These are phyloP conservation scores for Cercophora samala DNA, from an alignment of 495 filamentous ascomycete genomes.

Conservation along the genomic window DNA sequence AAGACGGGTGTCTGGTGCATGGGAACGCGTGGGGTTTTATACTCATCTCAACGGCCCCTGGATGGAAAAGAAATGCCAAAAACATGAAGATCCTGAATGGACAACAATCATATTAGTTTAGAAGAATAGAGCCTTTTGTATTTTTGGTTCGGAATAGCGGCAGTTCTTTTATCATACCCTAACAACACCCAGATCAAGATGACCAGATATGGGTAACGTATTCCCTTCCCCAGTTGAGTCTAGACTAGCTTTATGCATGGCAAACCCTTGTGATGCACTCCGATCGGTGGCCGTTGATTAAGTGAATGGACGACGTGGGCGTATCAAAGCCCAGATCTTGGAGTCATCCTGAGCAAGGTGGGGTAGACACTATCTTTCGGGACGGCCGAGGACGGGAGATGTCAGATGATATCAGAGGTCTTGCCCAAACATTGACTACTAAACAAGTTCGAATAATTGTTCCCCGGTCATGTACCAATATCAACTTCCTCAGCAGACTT, in stretches of 20 bases:
- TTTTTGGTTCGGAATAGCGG: not conserved
- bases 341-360: constrained; percentile 1
- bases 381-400: not conserved
- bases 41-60: not conserved
- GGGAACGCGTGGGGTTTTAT: no score
- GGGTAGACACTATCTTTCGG: not conserved
- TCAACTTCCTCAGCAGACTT: not conserved
- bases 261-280: not conserved
- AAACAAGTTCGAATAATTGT: not conserved
- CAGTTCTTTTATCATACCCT: no score
- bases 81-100: not conserved
- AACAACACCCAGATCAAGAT: no score
- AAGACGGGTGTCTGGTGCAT: no score
- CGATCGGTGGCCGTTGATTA: not conserved
- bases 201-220: no score
- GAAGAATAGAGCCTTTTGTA: no score
- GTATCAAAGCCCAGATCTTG: not conserved
- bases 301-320: not conserved
- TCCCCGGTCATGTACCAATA: not conserved
- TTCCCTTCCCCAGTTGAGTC: not conserved
- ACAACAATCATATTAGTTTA: not conserved
- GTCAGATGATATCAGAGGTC: constrained; percentile 1
- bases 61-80: no score
- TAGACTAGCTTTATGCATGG: not conserved
- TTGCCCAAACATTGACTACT: not conserved